phyloP scores from a whole-genome alignment of 768 basidiomycete genomes.

The Tricholoma sp. region DNA sequence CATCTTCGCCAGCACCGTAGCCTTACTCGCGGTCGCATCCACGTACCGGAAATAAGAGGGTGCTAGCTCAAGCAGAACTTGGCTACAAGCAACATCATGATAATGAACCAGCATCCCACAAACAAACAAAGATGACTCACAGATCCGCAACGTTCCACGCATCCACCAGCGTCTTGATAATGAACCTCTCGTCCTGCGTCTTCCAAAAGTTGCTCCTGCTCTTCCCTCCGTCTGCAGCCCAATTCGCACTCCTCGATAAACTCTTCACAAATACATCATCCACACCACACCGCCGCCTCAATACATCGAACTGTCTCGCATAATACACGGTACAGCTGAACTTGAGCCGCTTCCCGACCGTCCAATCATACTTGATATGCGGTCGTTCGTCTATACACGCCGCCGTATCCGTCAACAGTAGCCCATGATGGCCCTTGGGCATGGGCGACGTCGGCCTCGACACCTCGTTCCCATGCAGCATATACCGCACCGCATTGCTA shows the following conservation, averaged over 20 bases:
- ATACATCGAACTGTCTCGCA: slow-evolving; percentile 70
- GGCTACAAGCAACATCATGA: slow-evolving; percentile 34
- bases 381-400: slow-evolving; percentile 59
- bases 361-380: slow-evolving; percentile 82
- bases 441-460: slow-evolving; percentile 29
- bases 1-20: slow-evolving; percentile 73
- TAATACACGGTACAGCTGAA: slow-evolving; percentile 82
- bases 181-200: slow-evolving; percentile 69
- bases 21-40: slow-evolving; percentile 58
- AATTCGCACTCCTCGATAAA: slow-evolving; percentile 53
- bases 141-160: slow-evolving; percentile 85
- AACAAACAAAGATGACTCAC: slow-evolving; percentile 35
- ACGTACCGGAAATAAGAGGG: slow-evolving; percentile 80
- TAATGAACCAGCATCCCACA: not conserved
- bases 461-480: slow-evolving; percentile 36
- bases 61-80: slow-evolving; percentile 71
- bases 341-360: slow-evolving; percentile 65
- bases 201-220: slow-evolving; percentile 80
- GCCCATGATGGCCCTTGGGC: slow-evolving; percentile 43
- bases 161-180: slow-evolving; percentile 82
- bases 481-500: slow-evolving; percentile 53
- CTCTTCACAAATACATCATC: slow-evolving; percentile 58
- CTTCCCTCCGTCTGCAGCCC: slow-evolving; percentile 79
- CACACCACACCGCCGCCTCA: slow-evolving; percentile 63
- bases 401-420: slow-evolving; percentile 36